Percentiles rank a stretch among this genome's conserved stretches.
These are phyloP conservation scores for Colletotrichum lindemuthianum DNA, from an alignment of 2,329 filamentous ascomycete genomes.

Conservation along the genomic window DNA sequence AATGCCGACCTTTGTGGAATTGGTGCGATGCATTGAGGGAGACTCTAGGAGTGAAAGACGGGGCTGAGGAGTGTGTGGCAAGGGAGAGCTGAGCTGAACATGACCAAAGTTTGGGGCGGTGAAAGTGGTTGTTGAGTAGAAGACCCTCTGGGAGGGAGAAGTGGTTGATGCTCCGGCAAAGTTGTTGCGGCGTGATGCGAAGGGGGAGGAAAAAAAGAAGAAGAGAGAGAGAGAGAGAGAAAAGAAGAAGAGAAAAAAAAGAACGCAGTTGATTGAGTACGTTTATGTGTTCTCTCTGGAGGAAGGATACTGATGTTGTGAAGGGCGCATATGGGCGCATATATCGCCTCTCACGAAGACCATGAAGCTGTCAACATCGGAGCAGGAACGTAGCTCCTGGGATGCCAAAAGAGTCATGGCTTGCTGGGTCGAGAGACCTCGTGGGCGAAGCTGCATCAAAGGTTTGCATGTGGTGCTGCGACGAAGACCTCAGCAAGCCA, in stretches of 20 bases:
- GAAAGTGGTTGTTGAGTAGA: constrained; percentile 38
- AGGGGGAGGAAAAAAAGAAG: too few species aligned
- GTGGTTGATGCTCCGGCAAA: constrained; percentile 35
- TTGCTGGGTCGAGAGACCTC: too few species aligned
- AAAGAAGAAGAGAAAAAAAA: constrained; percentile 32
- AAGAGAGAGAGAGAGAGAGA: constrained; percentile 3
- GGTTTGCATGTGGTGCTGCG: too few species aligned
- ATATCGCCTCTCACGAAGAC: too few species aligned
- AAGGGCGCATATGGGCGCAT: constrained; percentile 14
- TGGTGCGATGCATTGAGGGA: constrained; percentile 10
- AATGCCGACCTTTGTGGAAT: neutral
- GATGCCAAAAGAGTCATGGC: too few species aligned
- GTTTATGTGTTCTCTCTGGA: constrained; percentile 23
- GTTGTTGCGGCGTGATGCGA: constrained; percentile 37
- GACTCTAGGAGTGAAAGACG: constrained; percentile 23
- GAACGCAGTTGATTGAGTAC: constrained; percentile 29
- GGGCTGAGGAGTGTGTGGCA: constrained; percentile 19
- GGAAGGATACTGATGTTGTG: constrained; percentile 28
- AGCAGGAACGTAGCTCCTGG: too few species aligned
- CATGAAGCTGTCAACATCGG: too few species aligned
- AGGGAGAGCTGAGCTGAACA: constrained; percentile 33
- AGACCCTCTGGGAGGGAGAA: constrained; percentile 34
- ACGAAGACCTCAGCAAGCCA: too few species aligned
- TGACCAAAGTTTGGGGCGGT: constrained; percentile 37
- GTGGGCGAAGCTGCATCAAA: too few species aligned